Base-by-base conservation (phyloP, 331 rosid species). In the Pyracantha coccinea region DNA sequence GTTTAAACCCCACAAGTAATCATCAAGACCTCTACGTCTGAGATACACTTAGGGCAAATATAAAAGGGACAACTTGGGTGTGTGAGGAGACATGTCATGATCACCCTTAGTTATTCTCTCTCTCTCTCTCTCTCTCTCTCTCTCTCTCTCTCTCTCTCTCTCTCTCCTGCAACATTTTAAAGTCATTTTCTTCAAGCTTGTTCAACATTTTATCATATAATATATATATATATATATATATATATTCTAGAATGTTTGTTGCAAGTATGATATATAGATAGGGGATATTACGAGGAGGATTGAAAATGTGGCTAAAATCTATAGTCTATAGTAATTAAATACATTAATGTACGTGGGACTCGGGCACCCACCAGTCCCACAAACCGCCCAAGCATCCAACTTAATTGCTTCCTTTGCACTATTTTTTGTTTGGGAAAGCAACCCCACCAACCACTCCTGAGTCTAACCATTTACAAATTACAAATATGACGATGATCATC, bases 381-480 rank as follows among this genome's bases (percentile, higher is more conserved):
- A 87, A 82, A 89, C 97, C 97, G 97, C 94, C 97, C 97, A 89
- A 82, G 72, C 76, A 38, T 71, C 67, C 86, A 67, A 83, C 85
- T 89, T 84, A 38, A 38, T 38, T 89, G 92, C 97, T 91, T 91
- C 78, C 67, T 81, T 58, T 79, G 80, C 91, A 91, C 93, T 89
- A 78, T 91, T 87, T 85, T 86, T 87, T 74, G 76, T 84, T 91
- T 81, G 82, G 76, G 80, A 86, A 91, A 86, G 96, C 92, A 86
- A 84, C 92, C 88, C 91, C 88, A 89, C 93, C 81, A 68, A 87
- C 93, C 80, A 68, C 75, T 79, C 86, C 77, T 27, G 45, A 38
- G 45, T 38, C 45, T 38, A 38, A 17, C 21, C 20, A 17, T 50
- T 50, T 50, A 50, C 55, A 50, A 50, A 50, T 50, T 50, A 50